Conservation (phyloP, 371 early-diverging fungal species). For the Conidiobolus incongruus region DNA sequence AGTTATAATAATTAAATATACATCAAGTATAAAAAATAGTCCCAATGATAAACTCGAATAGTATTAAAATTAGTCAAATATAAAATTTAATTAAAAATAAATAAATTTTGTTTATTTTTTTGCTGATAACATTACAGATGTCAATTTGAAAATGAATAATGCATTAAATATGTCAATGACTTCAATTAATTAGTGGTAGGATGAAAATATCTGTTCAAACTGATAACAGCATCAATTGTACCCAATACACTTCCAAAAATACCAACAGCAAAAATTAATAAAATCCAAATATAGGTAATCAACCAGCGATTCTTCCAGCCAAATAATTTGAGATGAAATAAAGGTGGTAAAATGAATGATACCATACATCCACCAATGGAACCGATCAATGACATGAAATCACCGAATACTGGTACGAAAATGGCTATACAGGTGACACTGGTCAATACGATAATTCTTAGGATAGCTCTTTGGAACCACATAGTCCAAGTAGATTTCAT, state of each 20-base stretch:
- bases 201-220: neutral
- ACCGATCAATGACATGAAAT: constrained; percentile 63
- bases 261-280: constrained; percentile 19
- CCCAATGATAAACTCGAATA: too few relatives aligned
- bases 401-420: constrained; percentile 55
- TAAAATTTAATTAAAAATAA: too few relatives aligned
- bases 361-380: constrained; percentile 48
- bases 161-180: too few relatives aligned
- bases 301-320: constrained; percentile 14
- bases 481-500: constrained; percentile 7
- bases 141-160: too few relatives aligned
- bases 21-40: too few relatives aligned
- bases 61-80: too few relatives aligned
- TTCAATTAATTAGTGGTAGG: too few relatives aligned
- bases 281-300: neutral
- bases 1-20: too few relatives aligned
- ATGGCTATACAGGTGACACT: constrained; percentile 30
- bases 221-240: constrained; percentile 32
- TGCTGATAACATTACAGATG: too few relatives aligned
- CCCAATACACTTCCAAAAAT: constrained; percentile 48
- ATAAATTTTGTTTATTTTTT: too few relatives aligned
- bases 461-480: constrained; percentile 16
- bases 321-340: constrained; percentile 53
- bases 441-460: constrained; percentile 26
- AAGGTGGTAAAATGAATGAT: constrained; percentile 61